phyloP scores from a whole-genome alignment of 164 flowering plant genomes.

The Liquidambar formosana region DNA sequence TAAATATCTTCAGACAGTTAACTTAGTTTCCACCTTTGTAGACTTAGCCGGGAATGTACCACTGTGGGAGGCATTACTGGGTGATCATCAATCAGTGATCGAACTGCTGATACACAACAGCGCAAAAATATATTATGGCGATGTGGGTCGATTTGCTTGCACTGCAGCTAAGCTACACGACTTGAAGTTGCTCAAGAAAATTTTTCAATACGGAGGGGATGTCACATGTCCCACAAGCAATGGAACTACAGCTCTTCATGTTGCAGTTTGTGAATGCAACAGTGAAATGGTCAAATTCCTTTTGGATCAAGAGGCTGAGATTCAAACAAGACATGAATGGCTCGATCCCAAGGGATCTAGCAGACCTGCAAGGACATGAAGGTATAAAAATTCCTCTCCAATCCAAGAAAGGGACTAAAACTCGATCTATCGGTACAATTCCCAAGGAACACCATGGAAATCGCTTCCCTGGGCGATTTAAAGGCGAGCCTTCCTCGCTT shows the following conservation, averaged over 20 bases:
- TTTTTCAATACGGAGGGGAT: slow-evolving; percentile 54
- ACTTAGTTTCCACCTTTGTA: slow-evolving; percentile 19
- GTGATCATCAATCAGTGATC: slow-evolving; percentile 43
- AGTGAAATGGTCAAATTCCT: slow-evolving; percentile 58
- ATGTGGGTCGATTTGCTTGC: slow-evolving; percentile 72
- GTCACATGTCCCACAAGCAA: slow-evolving; percentile 42
- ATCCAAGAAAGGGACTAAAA: slow-evolving; percentile 23
- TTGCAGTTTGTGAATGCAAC: slow-evolving; percentile 80
- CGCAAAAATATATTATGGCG: slow-evolving; percentile 49
- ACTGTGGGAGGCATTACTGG: slow-evolving; percentile 81
- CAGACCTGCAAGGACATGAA: slow-evolving; percentile 86
- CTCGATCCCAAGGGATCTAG: slow-evolving; percentile 77
- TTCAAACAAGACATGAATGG: slow-evolving; percentile 61
- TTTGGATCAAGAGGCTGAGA: slow-evolving; percentile 55
- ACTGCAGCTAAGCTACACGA: slow-evolving; percentile 67
- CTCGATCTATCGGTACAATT: slow-evolving; percentile 20
- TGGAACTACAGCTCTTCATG: slow-evolving; percentile 81
- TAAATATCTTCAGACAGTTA: not conserved
- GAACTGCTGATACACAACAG: slow-evolving; percentile 56
- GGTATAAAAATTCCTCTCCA: slow-evolving; percentile 62
- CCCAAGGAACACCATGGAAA: slow-evolving; percentile 27
- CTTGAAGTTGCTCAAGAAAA: slow-evolving; percentile 51
- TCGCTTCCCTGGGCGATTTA: slow-evolving; percentile 44
- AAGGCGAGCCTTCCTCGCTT: slow-evolving; percentile 65
- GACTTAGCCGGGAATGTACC: slow-evolving; percentile 80